These are phyloP conservation scores for Wallacemonas sp. DNA, from an alignment of 208 protist genomes.

Conservation along the genomic window DNA sequence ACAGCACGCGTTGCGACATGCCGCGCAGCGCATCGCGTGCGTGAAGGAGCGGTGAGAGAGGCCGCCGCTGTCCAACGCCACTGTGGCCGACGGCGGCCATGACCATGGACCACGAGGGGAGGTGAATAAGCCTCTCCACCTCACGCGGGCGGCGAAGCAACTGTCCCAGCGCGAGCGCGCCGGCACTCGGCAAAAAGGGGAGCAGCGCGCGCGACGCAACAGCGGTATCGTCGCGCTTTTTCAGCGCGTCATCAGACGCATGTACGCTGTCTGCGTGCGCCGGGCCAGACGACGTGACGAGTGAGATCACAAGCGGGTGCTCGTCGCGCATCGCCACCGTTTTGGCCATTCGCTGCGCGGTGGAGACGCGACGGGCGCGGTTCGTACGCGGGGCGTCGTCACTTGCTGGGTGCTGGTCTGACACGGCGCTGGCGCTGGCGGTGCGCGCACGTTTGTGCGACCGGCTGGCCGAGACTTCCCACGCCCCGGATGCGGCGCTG, in stretches of 20 bases:
- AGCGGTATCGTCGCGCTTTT: too few species aligned
- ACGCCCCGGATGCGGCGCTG: too few species aligned
- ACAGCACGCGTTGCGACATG: constrained; percentile 65
- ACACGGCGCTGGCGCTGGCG: not conserved
- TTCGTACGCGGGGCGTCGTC: not conserved
- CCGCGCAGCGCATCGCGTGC: constrained; percentile 36
- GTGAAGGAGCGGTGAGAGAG: not conserved
- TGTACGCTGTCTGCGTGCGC: not conserved
- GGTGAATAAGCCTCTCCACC: constrained; percentile 30
- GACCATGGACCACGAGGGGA: constrained; percentile 17
- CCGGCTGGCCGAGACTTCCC: not conserved
- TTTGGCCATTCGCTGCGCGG: not conserved
- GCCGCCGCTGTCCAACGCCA: not conserved
- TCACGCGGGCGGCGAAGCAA: constrained; percentile 25
- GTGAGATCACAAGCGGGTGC: not conserved
- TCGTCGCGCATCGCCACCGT: not conserved
- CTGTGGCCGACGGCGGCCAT: too few species aligned
- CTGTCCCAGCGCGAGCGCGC: not conserved
- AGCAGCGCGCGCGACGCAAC: too few species aligned
- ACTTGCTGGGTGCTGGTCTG: too few species aligned
- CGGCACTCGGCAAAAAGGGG: not conserved
- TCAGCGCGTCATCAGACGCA: not conserved
- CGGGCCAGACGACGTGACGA: not conserved
- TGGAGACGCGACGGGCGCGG: not conserved
- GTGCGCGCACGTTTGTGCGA: not conserved